Percentiles rank a stretch among this genome's conserved stretches.
Conservation (phyloP, 331 rosid species). For the Rosa hybrid region DNA sequence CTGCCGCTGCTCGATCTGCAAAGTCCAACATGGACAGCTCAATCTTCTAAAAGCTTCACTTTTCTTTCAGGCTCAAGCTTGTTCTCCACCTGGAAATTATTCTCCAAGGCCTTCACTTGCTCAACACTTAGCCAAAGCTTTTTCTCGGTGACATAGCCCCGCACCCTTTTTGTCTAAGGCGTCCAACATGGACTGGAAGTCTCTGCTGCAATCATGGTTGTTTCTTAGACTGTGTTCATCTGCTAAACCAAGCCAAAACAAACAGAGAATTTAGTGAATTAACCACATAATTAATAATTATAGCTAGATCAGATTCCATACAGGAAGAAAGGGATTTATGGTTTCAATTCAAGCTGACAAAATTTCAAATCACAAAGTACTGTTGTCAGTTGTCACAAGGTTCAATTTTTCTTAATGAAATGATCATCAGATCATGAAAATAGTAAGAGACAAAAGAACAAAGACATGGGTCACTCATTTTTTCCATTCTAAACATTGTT, state of each 20-base stretch:
- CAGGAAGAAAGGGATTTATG: conserved; percentile 13
- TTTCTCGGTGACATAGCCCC: too few relatives aligned
- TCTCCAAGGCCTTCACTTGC: too few relatives aligned
- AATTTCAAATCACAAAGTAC: conserved; percentile 1
- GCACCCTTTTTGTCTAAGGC: too few relatives aligned
- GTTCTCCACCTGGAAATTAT: too few relatives aligned
- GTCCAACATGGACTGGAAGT: too few relatives aligned
- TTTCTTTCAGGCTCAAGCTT: too few relatives aligned
- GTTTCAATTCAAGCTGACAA: conserved; percentile 5
- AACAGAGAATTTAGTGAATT: conserved; percentile 3
- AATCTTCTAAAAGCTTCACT: too few relatives aligned
- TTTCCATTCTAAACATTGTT: too few relatives aligned
- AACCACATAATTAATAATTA: background rate
- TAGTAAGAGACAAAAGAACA: conserved; percentile 29
- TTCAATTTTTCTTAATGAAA: background rate
- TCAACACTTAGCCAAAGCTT: too few relatives aligned
- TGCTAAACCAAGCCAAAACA: conserved; percentile 31
- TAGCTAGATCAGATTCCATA: conserved; percentile 21
- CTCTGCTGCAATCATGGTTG: conserved; percentile 39
- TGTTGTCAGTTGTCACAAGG: background rate
- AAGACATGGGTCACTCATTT: background rate
- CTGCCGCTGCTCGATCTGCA: too few relatives aligned
- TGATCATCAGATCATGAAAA: background rate
- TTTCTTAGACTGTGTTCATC: conserved; percentile 71
- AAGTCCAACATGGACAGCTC: too few relatives aligned